Evolutionary conservation across 352 stramenopile genomes (phyloP).

Genomic region (Aphanomyces stellatus): DNA sequence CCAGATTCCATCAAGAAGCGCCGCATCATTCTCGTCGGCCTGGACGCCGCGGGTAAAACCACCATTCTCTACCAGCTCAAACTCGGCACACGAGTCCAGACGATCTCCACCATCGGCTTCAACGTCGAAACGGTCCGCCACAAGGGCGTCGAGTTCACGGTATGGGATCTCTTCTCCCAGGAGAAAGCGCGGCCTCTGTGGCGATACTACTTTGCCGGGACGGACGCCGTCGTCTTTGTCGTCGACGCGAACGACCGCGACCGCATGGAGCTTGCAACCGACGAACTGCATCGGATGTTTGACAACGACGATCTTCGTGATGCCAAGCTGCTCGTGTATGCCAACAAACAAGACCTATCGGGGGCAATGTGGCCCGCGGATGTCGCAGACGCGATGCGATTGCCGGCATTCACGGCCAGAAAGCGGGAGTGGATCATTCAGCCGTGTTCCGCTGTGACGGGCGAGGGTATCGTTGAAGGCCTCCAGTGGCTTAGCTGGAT

Average conservation of each 20-base stretch:
- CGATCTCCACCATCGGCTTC: constrained; percentile 78
- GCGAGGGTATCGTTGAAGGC: constrained; percentile 35
- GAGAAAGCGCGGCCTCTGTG: constrained; percentile 63
- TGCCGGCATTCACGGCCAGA: constrained; percentile 16
- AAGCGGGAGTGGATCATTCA: constrained; percentile 28
- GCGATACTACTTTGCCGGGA: constrained; percentile 63
- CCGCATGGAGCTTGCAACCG: constrained; percentile 35
- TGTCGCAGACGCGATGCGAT: constrained; percentile 25
- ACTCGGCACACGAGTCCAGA: constrained; percentile 56
- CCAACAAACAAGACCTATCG: constrained; percentile 34
- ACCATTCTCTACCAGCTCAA: constrained; percentile 92
- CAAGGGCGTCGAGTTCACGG: constrained; percentile 64
- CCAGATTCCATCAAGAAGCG: background rate
- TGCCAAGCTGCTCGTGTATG: constrained; percentile 36
- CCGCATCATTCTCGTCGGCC: constrained; percentile 88
- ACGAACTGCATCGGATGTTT: constrained; percentile 39
- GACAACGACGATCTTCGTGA: constrained; percentile 28
- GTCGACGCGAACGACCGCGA: constrained; percentile 51
- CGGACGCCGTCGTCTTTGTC: constrained; percentile 77
- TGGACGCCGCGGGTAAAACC: constrained; percentile 95
- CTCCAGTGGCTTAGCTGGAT: constrained; percentile 42
- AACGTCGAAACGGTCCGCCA: constrained; percentile 76
- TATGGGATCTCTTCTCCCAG: constrained; percentile 79
- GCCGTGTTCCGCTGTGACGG: constrained; percentile 26
- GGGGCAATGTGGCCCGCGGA: constrained; percentile 23